These are phyloP conservation scores for Trichophyton verrucosum DNA, from an alignment of 2,329 filamentous ascomycete genomes.

Conservation along the genomic window DNA sequence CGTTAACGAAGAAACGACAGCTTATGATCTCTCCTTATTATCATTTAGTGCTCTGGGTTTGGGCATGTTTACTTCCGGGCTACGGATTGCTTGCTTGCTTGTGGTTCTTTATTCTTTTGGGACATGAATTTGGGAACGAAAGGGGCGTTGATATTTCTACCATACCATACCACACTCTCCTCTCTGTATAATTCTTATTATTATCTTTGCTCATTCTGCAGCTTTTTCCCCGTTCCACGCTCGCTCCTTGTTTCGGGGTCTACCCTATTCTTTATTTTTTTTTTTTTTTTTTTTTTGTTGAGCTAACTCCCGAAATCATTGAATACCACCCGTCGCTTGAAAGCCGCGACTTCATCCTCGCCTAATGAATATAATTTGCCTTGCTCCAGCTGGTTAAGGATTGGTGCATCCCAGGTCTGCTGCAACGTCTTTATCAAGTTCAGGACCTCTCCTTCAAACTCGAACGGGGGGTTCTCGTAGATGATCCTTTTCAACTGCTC, in stretches of 20 bases:
- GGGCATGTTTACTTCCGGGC: background rate
- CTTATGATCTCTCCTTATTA: background rate
- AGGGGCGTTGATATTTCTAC: background rate
- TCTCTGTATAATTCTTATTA: background rate
- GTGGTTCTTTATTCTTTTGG: background rate
- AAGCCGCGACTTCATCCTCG: background rate
- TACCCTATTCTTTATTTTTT: background rate
- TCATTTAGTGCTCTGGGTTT: background rate
- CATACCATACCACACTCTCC: background rate
- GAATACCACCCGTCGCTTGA: background rate
- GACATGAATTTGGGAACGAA: background rate
- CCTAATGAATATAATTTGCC: constrained; percentile 25
- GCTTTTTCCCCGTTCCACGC: background rate
- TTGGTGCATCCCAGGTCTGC: constrained; percentile 32
- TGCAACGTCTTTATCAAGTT: constrained; percentile 35
- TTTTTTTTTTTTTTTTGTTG: background rate
- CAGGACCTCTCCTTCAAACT: constrained; percentile 31
- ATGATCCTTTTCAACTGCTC: constrained; percentile 20
- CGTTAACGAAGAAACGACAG: background rate
- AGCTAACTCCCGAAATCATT: background rate
- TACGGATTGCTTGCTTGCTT: background rate
- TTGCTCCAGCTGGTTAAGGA: constrained; percentile 41
- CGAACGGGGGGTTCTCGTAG: constrained; percentile 20
- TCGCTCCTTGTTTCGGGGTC: background rate
- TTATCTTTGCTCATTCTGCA: no score